Percentiles rank a stretch among this genome's conserved stretches.
phyloP scores from a whole-genome alignment of 768 basidiomycete genomes.

The Gautieria morchelliformis region DNA sequence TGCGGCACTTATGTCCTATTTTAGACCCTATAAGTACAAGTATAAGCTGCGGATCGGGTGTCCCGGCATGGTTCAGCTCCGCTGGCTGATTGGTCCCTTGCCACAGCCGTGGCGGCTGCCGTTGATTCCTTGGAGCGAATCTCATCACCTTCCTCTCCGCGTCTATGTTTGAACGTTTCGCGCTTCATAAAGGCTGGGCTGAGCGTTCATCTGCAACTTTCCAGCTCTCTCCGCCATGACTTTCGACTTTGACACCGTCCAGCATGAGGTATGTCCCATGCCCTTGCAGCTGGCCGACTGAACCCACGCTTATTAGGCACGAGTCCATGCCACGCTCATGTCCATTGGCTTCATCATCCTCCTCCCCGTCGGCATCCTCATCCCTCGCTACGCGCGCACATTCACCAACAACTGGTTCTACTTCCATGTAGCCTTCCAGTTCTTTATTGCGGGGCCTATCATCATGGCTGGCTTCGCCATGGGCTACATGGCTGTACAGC shows the following conservation, averaged over 20 bases:
- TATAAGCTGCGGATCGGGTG: too few species aligned
- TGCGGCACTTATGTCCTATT: too few species aligned
- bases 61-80: too few species aligned
- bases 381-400: conserved; percentile 46
- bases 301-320: neutral
- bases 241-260: neutral
- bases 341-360: conserved; percentile 45
- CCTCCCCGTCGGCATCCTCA: conserved; percentile 47
- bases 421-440: conserved; percentile 40
- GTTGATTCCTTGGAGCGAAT: too few species aligned
- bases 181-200: too few species aligned
- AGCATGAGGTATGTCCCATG: neutral
- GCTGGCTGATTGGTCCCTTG: too few species aligned
- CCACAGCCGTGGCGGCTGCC: too few species aligned
- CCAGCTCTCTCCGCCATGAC: neutral
- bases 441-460: conserved; percentile 41
- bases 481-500: conserved; percentile 27
- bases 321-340: conserved; percentile 40
- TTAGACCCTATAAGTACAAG: too few species aligned
- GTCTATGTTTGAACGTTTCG: too few species aligned
- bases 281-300: neutral
- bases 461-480: conserved; percentile 40
- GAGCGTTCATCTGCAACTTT: too few species aligned
- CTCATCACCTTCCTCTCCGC: too few species aligned
- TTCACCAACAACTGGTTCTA: conserved; percentile 40